Percentiles rank a stretch among this genome's conserved stretches.
Conservation (phyloP, 2,329 filamentous ascomycete species). For the Chaetomiaceae sp. region DNA sequence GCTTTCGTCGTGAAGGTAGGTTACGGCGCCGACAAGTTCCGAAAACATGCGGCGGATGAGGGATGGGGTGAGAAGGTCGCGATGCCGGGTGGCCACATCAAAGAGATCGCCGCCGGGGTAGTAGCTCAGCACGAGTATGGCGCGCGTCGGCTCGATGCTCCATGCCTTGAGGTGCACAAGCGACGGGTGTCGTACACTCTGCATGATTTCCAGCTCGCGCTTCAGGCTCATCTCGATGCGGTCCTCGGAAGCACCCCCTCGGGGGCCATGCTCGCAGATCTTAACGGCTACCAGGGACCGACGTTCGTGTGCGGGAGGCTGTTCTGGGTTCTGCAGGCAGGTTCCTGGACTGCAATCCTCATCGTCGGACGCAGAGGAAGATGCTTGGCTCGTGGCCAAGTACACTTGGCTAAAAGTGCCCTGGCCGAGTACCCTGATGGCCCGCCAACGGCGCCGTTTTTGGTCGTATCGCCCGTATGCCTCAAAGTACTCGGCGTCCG, state of each 20-base stretch:
- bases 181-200: slow-evolving; percentile 80
- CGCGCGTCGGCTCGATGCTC: slow-evolving; percentile 76
- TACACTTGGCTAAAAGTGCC: slow-evolving; percentile 95
- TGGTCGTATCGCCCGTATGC: slow-evolving; percentile 62
- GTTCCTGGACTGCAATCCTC: slow-evolving; percentile 35
- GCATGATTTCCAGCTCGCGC: slow-evolving; percentile 91
- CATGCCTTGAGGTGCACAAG: slow-evolving; percentile 89
- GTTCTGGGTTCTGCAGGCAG: slow-evolving; percentile 32
- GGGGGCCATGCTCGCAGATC: slow-evolving; percentile 89
- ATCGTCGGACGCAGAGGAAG: slow-evolving; percentile 41
- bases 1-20: slow-evolving; percentile 75
- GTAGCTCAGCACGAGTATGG: slow-evolving; percentile 83
- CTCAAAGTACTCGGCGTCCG: slow-evolving; percentile 61
- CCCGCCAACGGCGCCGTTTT: slow-evolving; percentile 73
- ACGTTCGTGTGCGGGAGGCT: slow-evolving; percentile 49
- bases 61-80: slow-evolving; percentile 60
- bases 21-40: slow-evolving; percentile 79
- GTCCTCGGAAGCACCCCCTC: slow-evolving; percentile 88
- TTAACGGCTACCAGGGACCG: slow-evolving; percentile 90
- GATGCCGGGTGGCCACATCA: slow-evolving; percentile 75
- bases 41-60: slow-evolving; percentile 83
- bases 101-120: slow-evolving; percentile 94
- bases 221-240: slow-evolving; percentile 90
- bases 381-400: slow-evolving; percentile 75
- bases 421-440: slow-evolving; percentile 76